A percentile compares a stretch with the other conserved stretches of the same genome.
Conservation (phyloP, 257 asterid species). For the Nicotiana knightiana region DNA sequence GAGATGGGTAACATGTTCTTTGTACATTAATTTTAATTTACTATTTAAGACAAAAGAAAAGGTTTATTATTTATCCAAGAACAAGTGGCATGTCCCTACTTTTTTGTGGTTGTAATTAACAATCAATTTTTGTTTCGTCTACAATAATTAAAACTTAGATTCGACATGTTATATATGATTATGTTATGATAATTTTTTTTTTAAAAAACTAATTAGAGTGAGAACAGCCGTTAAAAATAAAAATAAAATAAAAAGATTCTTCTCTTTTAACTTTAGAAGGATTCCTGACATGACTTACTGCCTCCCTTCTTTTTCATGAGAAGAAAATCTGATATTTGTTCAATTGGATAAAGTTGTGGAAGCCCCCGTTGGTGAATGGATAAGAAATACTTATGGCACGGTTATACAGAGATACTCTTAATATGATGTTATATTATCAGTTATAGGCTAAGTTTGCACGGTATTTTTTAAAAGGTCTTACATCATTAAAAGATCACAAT, state of each 20-base stretch:
- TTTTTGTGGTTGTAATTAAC: background rate
- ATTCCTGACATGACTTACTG: background rate
- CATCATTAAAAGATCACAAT: too few relatives aligned
- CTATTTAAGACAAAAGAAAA: background rate
- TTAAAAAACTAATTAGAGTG: background rate
- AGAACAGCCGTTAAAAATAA: background rate
- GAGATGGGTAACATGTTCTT: slow-evolving; percentile 8
- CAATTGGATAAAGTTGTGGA: too few relatives aligned
- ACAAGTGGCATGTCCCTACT: slow-evolving; percentile 8
- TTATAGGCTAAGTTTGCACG: too few relatives aligned
- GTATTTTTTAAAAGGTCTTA: too few relatives aligned
- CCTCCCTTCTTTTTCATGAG: background rate
- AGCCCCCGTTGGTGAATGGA: too few relatives aligned
- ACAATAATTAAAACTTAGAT: background rate
- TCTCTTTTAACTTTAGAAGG: background rate
- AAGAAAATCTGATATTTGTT: too few relatives aligned
- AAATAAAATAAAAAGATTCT: background rate
- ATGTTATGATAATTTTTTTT: background rate
- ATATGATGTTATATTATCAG: too few relatives aligned
- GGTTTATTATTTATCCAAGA: background rate
- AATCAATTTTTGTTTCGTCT: background rate
- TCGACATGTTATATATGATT: background rate
- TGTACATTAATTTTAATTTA: background rate
- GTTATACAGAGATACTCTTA: too few relatives aligned
- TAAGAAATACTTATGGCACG: too few relatives aligned